A percentile compares a stretch with the other conserved stretches of the same genome.
These are phyloP conservation scores for Jaminaea rosea DNA, from an alignment of 1,284 basidiomycete genomes.

Conservation along the genomic window DNA sequence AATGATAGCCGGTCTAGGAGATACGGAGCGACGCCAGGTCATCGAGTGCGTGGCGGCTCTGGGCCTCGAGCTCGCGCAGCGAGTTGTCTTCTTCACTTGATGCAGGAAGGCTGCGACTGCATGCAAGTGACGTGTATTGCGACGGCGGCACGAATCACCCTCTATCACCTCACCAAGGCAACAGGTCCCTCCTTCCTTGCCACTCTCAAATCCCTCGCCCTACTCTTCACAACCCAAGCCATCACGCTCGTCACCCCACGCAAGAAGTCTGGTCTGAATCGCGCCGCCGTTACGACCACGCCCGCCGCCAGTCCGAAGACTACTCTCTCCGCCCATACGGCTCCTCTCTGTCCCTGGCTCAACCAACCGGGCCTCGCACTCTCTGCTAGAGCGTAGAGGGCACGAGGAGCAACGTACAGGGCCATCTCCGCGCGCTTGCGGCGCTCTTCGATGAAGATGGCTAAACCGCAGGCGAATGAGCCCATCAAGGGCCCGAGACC, in stretches of 20 bases:
- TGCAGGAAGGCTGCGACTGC: too few relatives aligned
- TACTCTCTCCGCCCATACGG: slow-evolving; percentile 24
- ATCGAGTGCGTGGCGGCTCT: background rate
- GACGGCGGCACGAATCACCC: too few relatives aligned
- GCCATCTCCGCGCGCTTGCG: slow-evolving; percentile 48
- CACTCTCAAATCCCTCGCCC: background rate
- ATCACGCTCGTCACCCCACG: slow-evolving; percentile 28
- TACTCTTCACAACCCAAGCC: slow-evolving; percentile 23
- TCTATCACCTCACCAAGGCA: too few relatives aligned
- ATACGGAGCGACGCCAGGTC: background rate
- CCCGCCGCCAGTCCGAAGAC: slow-evolving; percentile 28
- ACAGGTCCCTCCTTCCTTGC: too few relatives aligned
- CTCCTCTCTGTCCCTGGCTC: slow-evolving; percentile 17
- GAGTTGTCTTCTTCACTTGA: background rate
- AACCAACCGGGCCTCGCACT: slow-evolving; percentile 27
- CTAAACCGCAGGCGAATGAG: slow-evolving; percentile 24
- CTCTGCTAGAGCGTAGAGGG: slow-evolving; percentile 41
- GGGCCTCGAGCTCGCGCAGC: background rate
- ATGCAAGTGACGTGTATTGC: too few relatives aligned
- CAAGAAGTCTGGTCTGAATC: slow-evolving; percentile 28
- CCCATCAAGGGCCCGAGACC: slow-evolving; percentile 19
- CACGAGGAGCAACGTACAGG: slow-evolving; percentile 47
- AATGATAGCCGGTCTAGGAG: background rate
- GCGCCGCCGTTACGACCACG: slow-evolving; percentile 22
- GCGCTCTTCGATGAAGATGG: slow-evolving; percentile 48